Evolutionary conservation across 495 filamentous ascomycete species (phyloP).

Genomic region (Friedmanniomyces simplex): DNA sequence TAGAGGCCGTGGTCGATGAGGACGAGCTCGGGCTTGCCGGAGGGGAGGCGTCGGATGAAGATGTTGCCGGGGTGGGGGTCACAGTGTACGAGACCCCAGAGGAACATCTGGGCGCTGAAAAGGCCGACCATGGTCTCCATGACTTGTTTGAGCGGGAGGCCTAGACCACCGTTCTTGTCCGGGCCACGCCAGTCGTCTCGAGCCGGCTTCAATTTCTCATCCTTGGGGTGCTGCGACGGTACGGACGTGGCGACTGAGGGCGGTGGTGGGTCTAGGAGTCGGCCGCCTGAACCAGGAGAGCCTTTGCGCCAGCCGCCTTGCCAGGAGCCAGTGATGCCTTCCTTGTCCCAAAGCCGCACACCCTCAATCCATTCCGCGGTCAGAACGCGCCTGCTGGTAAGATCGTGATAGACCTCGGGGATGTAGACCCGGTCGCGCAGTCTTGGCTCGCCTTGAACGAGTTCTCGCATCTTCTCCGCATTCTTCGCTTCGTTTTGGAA

Average conservation of each 20-base stretch:
- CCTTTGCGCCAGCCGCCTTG: slow-evolving; percentile 61
- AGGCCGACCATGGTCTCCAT: slow-evolving; percentile 95
- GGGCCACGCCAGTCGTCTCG: slow-evolving; percentile 67
- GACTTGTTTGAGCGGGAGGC: slow-evolving; percentile 67
- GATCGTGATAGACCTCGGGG: slow-evolving; percentile 68
- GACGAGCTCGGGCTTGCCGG: slow-evolving; percentile 74
- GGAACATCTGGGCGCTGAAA: slow-evolving; percentile 93
- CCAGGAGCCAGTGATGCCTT: slow-evolving; percentile 63
- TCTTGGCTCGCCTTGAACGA: slow-evolving; percentile 67
- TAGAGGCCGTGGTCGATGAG: slow-evolving; percentile 97
- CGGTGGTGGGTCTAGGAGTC: slow-evolving; percentile 45
- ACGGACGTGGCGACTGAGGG: slow-evolving; percentile 35
- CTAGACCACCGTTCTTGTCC: slow-evolving; percentile 63
- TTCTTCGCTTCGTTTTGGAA: slow-evolving; percentile 87
- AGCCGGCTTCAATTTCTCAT: slow-evolving; percentile 59
- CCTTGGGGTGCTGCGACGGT: slow-evolving; percentile 32
- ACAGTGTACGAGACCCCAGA: slow-evolving; percentile 88
- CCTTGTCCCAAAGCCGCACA: slow-evolving; percentile 80
- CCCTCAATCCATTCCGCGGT: slow-evolving; percentile 98
- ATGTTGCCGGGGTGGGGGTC: slow-evolving; percentile 97
- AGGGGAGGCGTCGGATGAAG: slow-evolving; percentile 77
- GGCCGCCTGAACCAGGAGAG: slow-evolving; percentile 66
- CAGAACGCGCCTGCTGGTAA: slow-evolving; percentile 76
- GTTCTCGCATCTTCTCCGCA: slow-evolving; percentile 65
- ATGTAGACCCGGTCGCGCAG: slow-evolving; percentile 76